Percentiles rank a stretch among this genome's conserved stretches.
Conservation (phyloP, 331 rosid species). For the Pyracantha coccinea region DNA sequence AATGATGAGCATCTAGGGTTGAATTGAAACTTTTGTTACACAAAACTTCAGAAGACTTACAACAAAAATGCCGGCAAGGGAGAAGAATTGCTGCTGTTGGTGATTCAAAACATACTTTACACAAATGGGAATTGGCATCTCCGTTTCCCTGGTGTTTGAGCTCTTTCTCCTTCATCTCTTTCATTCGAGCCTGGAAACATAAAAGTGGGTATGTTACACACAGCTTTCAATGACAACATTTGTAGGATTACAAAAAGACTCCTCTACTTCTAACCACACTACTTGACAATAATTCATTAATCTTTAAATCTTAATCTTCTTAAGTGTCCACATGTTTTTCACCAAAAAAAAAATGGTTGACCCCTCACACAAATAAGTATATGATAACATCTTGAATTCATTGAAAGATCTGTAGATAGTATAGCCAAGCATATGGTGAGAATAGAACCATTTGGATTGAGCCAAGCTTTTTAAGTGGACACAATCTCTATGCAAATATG, state of each 20-base stretch:
- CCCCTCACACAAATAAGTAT: not conserved
- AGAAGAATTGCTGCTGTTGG: slow-evolving; percentile 97
- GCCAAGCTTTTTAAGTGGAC: not conserved
- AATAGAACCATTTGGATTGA: not conserved
- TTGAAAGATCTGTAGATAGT: not conserved
- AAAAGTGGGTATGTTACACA: not conserved
- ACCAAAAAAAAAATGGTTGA: not conserved
- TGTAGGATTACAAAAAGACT: not conserved
- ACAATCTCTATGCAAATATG: not conserved
- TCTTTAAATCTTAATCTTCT: not conserved
- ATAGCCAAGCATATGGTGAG: not conserved
- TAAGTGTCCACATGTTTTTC: not conserved
- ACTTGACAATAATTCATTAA: not conserved
- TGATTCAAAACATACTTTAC: slow-evolving; percentile 96
- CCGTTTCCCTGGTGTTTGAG: slow-evolving; percentile 70
- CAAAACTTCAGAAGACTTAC: slow-evolving; percentile 42
- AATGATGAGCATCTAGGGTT: not conserved
- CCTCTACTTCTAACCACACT: not conserved
- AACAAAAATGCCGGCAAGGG: slow-evolving; percentile 98
- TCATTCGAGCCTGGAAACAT: slow-evolving; percentile 89
- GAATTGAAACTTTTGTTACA: not conserved
- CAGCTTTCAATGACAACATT: not conserved
- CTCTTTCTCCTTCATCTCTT: slow-evolving; percentile 97
- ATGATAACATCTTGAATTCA: not conserved
- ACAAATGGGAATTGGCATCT: slow-evolving; percentile 82